Conservation (phyloP, 2,329 filamentous ascomycete species). For the Lecanosticta acicola region DNA sequence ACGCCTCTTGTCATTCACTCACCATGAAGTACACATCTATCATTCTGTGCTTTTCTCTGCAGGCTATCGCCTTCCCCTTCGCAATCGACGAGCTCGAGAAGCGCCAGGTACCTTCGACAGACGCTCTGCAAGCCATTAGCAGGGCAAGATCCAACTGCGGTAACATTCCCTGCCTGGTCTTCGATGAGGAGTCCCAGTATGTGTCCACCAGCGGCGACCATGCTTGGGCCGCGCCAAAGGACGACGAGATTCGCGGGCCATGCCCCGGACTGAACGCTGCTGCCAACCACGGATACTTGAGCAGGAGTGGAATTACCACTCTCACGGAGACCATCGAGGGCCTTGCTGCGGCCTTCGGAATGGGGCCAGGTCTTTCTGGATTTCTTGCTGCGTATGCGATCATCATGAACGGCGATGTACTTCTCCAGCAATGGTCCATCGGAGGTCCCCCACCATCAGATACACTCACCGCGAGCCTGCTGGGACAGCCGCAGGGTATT, state of each 20-base stretch:
- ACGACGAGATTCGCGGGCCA: conserved; percentile 18
- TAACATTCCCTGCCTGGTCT: conserved; percentile 6
- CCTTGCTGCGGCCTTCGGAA: conserved; percentile 5
- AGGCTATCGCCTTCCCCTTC: conserved; percentile 4
- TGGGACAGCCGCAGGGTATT: conserved; percentile 23
- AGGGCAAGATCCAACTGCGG: conserved; percentile 6
- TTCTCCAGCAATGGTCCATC: conserved; percentile 24
- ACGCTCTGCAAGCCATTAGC: background rate
- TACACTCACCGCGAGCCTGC: conserved; percentile 10
- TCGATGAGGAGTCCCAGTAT: conserved; percentile 22
- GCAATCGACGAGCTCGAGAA: conserved; percentile 3
- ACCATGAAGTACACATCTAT: conserved; percentile 4
- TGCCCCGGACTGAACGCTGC: conserved; percentile 17
- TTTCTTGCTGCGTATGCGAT: conserved; percentile 14
- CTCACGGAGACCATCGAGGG: conserved; percentile 5
- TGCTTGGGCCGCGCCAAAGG: conserved; percentile 19
- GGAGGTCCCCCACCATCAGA: conserved; percentile 22
- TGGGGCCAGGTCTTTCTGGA: conserved; percentile 5
- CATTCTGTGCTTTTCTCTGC: conserved; percentile 1
- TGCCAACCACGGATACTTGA: conserved; percentile 22
- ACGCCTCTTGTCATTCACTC: background rate
- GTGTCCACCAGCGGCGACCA: conserved; percentile 21
- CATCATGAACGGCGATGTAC: conserved; percentile 11
- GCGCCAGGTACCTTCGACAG: conserved; percentile 5
- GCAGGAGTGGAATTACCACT: conserved; percentile 3